Evolutionary conservation across 2,329 filamentous ascomycete genomes (phyloP), one percentile per base, ranked within the genome.

Genomic region (Diaporthe capsici): DNA sequence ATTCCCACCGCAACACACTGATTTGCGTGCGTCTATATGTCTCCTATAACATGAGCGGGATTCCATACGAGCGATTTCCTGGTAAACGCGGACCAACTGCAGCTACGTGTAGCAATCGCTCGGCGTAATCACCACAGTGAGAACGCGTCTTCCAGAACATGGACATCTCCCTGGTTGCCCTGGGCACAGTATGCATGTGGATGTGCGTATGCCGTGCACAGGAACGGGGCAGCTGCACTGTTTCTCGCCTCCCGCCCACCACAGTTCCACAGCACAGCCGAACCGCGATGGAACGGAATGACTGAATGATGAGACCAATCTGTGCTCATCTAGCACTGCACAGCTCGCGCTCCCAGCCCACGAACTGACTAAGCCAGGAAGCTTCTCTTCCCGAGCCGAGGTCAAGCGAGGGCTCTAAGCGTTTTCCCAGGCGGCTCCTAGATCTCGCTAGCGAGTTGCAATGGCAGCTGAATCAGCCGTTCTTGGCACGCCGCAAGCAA

Each of bases 231-330:
- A 51, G 65, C 47, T 53, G 65, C 65, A 68, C n/a, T 68, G 47
- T 53, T 28, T 68, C 65, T 68, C 65, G 65, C 65, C 47, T 53
- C 65, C 65, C 47, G 22, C 65, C 65, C 65, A 68, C 65, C 31
- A 25, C 13, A 17, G 47, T 53, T 68, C 47, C 65, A 53, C 47
- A 39, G 31, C 47, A 53, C 65, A 68, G 47, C 65, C 65, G 65
- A 51, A 20, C 34, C 47, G 65, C 39, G 47, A 53, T 37, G 47
- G 65, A 68, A 68, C 42, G 65, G 47, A 53, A 53, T 68, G 65
- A 68, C 65, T 68, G 65, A 68, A 53, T 68, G 65, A 68, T 68
- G 65, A 68, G 65, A 68, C 65, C 65, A 68, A 68, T 39, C 65
- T 39, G 65, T 68, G 65, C 65, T 68, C 65, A 68, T 39, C 47